phyloP scores from a whole-genome alignment of 257 asterid genomes.

The Mentha longifolia region DNA sequence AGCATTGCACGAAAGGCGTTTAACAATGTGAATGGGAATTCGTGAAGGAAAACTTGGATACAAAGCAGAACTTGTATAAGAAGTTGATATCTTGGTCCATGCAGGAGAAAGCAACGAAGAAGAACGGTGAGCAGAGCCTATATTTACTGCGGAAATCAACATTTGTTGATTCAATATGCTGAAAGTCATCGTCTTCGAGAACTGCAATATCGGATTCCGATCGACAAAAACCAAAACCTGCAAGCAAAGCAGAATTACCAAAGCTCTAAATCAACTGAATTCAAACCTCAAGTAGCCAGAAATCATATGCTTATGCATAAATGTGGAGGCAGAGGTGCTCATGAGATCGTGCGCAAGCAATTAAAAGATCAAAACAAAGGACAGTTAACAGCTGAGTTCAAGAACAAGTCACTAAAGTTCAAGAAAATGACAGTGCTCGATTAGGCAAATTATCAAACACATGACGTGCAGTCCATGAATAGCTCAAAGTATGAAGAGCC shows the following conservation, averaged over 20 bases:
- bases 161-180: conserved; percentile 33
- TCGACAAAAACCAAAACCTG: neutral
- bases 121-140: conserved; percentile 26
- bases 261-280: neutral
- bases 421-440: neutral
- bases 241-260: neutral
- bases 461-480: conserved; percentile 31
- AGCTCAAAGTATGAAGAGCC: neutral
- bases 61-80: conserved; percentile 33
- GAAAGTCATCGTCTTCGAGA: conserved; percentile 28
- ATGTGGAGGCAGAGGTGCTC: neutral
- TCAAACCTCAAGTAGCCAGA: neutral
- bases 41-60: conserved; percentile 30
- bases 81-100: conserved; percentile 21
- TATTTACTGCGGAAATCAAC: conserved; percentile 43
- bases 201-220: neutral
- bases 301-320: neutral
- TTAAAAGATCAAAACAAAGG: neutral
- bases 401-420: neutral
- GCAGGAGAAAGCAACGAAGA: conserved; percentile 36
- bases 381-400: neutral
- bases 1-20: conserved; percentile 46
- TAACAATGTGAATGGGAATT: conserved; percentile 24
- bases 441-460: conserved; percentile 46
- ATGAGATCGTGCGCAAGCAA: neutral